phyloP scores from a whole-genome alignment of 129 eudicot genomes.

The Arctium lappa region DNA sequence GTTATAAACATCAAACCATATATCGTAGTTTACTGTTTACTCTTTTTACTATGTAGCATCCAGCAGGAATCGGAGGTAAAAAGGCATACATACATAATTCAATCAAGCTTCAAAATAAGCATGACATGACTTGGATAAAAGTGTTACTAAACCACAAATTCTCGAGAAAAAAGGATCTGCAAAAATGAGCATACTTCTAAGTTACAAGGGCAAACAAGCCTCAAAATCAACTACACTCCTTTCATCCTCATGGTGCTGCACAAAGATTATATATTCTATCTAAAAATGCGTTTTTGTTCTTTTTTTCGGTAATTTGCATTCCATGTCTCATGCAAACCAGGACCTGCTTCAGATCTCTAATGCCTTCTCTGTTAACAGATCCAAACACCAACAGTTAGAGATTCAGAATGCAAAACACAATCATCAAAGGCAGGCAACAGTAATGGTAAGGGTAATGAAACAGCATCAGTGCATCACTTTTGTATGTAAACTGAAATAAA shows the following conservation, averaged over 20 bases:
- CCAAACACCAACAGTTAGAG: neutral
- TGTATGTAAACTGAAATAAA: too few species aligned
- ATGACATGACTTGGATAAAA: too few species aligned
- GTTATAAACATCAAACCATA: too few species aligned
- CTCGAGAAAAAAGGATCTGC: neutral
- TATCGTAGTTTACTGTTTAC: too few species aligned
- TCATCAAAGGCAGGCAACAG: neutral
- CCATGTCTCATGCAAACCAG: neutral
- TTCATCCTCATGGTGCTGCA: neutral
- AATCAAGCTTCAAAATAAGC: too few species aligned
- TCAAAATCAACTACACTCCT: neutral
- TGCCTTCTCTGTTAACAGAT: constrained; percentile 17
- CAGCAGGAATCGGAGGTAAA: too few species aligned
- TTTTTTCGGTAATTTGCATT: neutral
- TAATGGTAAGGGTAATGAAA: neutral
- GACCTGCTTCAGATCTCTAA: neutral
- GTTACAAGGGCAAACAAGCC: neutral
- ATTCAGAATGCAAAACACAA: neutral
- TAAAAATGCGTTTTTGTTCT: too few species aligned
- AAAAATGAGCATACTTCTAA: neutral
- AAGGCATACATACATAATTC: too few species aligned
- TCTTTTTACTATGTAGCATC: too few species aligned
- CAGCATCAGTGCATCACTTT: too few species aligned
- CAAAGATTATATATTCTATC: too few species aligned
- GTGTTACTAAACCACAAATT: neutral